Evolutionary conservation across 768 basidiomycete species (phyloP).

Genomic region (Mycena venus): DNA sequence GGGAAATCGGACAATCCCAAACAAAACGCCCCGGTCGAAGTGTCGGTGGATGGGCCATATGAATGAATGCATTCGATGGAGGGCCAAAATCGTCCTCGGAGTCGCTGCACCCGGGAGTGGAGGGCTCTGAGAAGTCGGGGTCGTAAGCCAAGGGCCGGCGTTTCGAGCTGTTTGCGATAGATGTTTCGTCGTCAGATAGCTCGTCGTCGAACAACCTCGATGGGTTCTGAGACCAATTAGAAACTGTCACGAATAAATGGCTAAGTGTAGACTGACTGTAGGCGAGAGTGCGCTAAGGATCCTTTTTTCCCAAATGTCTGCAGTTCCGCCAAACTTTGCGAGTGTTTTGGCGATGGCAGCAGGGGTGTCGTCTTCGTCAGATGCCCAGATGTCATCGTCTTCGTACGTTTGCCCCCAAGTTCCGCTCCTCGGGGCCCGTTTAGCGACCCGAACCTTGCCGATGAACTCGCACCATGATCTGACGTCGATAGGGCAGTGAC

Average conservation of each 20-base stretch:
- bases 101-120: constrained; percentile 53
- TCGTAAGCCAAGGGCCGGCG: constrained; percentile 53
- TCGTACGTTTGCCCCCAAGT: constrained; percentile 38
- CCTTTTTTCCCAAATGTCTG: constrained; percentile 44
- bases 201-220: not conserved
- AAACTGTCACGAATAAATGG: not conserved
- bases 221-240: not conserved
- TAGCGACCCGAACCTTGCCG: constrained; percentile 11
- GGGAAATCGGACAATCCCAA: constrained; percentile 65
- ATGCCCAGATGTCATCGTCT: constrained; percentile 18
- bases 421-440: not conserved
- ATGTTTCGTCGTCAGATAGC: not conserved
- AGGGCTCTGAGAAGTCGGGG: constrained; percentile 70
- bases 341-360: constrained; percentile 32
- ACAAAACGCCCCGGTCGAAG: constrained; percentile 58
- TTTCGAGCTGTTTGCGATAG: not conserved
- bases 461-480: constrained; percentile 64
- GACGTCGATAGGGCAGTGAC: constrained; percentile 56
- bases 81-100: constrained; percentile 52
- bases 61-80: constrained; percentile 31
- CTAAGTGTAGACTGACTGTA: not conserved
- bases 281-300: constrained; percentile 34
- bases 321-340: constrained; percentile 48
- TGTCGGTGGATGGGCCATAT: constrained; percentile 46
- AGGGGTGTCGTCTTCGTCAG: constrained; percentile 16